Percentiles rank a stretch among this genome's conserved stretches.
phyloP scores from a whole-genome alignment of 2,329 filamentous ascomycete species.

The Trichothecium roseum region DNA sequence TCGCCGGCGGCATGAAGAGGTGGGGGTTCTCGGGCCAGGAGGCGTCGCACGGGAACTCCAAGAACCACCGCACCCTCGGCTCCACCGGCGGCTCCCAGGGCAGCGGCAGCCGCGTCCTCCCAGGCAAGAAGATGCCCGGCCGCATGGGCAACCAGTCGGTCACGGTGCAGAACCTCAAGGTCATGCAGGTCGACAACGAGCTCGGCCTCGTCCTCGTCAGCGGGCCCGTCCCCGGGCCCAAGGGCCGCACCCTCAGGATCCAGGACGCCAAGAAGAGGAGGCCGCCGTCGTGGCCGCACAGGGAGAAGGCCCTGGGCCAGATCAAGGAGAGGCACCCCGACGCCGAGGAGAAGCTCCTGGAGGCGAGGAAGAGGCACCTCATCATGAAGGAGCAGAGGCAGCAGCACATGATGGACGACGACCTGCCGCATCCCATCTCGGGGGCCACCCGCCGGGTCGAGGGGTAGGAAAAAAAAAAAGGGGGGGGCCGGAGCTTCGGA shows the following conservation, averaged over 20 bases:
- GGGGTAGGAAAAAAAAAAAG: too few species aligned
- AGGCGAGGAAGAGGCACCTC: conserved; percentile 39
- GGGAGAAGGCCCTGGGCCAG: conserved; percentile 32
- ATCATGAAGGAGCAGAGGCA: conserved; percentile 37
- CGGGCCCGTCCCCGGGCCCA: conserved; percentile 79
- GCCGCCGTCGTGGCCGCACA: conserved; percentile 37
- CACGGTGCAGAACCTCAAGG: conserved; percentile 83
- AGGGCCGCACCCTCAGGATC: conserved; percentile 73
- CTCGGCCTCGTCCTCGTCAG: conserved; percentile 83
- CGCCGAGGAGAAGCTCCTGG: conserved; percentile 32
- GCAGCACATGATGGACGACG: background rate
- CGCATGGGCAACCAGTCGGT: conserved; percentile 85
- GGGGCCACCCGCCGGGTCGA: too few species aligned
- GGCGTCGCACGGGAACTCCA: conserved; percentile 89
- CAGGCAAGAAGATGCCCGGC: conserved; percentile 96
- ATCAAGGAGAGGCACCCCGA: conserved; percentile 36
- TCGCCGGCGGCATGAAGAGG: conserved; percentile 95
- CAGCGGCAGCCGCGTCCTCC: conserved; percentile 80
- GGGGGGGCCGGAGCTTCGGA: too few species aligned
- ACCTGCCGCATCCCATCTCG: too few species aligned
- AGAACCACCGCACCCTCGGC: conserved; percentile 87
- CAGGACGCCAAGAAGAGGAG: conserved; percentile 86
- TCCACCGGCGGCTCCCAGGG: conserved; percentile 84
- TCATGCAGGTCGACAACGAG: conserved; percentile 78
- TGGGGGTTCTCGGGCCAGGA: conserved; percentile 84